Conservation (phyloP, 371 early-diverging fungal genomes). For the Zychaea mexicana region DNA sequence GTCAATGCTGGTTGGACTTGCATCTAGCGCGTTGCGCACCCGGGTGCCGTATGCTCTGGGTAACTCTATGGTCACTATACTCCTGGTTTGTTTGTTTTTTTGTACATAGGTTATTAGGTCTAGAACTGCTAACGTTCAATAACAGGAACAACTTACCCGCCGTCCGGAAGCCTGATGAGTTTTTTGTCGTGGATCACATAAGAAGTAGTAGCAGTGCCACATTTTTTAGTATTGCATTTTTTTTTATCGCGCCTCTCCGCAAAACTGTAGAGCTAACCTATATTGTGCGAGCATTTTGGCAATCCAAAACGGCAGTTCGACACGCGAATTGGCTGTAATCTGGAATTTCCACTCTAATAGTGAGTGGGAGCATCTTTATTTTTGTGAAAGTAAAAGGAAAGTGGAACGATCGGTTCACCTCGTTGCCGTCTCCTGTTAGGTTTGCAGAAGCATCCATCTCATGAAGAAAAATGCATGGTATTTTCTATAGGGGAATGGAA, state of each 20-base stretch:
- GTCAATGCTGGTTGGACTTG: conserved; percentile 40
- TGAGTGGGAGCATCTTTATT: too few species aligned
- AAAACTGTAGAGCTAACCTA: conserved; percentile 19
- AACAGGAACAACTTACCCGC: conserved; percentile 11
- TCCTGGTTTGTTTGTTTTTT: too few species aligned
- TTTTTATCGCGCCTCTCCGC: too few species aligned
- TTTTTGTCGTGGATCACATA: too few species aligned
- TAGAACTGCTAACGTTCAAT: not conserved
- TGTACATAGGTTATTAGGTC: not conserved
- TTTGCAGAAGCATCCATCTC: conserved; percentile 34
- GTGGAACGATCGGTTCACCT: conserved; percentile 20
- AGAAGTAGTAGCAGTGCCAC: too few species aligned
- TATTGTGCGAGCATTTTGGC: conserved; percentile 42
- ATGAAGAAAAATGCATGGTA: conserved; percentile 43
- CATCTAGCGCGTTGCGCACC: conserved; percentile 46
- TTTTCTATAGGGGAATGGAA: conserved; percentile 33
- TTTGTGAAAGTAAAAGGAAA: too few species aligned
- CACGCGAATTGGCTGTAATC: conserved; percentile 23
- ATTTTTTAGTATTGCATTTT: too few species aligned
- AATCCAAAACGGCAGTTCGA: conserved; percentile 52
- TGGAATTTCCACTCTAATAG: too few species aligned
- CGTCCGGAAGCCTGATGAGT: conserved; percentile 11
- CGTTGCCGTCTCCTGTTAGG: conserved; percentile 37
- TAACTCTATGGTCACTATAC: conserved; percentile 35
- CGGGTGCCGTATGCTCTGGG: conserved; percentile 40